phyloP scores from a whole-genome alignment of 2,329 filamentous ascomycete species.

The Botrytis pseudocinerea region DNA sequence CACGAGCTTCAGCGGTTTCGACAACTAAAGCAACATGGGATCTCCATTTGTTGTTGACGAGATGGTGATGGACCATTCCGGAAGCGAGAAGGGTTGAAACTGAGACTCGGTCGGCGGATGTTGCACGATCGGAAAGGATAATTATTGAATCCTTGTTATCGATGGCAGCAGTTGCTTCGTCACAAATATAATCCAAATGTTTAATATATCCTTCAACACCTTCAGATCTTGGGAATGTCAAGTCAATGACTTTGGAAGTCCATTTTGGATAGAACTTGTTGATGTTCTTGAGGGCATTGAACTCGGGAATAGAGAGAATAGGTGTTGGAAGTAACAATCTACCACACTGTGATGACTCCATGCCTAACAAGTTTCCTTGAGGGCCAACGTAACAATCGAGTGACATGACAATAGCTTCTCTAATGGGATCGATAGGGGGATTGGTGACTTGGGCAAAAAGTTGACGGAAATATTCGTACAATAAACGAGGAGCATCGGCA shows the following conservation, averaged over 20 bases:
- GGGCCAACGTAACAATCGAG: constrained; percentile 94
- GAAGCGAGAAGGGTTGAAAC: constrained; percentile 86
- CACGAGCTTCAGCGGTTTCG: constrained; percentile 92
- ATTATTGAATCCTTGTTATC: constrained; percentile 82
- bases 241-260: constrained; percentile 87
- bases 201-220: constrained; percentile 82
- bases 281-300: constrained; percentile 83
- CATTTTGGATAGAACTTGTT: constrained; percentile 70
- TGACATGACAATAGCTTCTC: constrained; percentile 98
- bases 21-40: constrained; percentile 83
- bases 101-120: constrained; percentile 76
- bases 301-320: constrained; percentile 84
- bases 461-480: constrained; percentile 97
- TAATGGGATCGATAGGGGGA: constrained; percentile 93
- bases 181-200: constrained; percentile 85
- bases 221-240: constrained; percentile 86
- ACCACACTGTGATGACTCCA: constrained; percentile 86
- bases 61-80: constrained; percentile 91
- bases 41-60: constrained; percentile 94
- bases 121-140: constrained; percentile 85
- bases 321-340: constrained; percentile 85
- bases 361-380: constrained; percentile 91
- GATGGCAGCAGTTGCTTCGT: constrained; percentile 80
- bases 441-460: constrained; percentile 98
- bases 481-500: constrained; percentile 81